Base-by-base conservation (phyloP, 1,284 basidiomycete genomes). In the Schizopora paradoxa region DNA sequence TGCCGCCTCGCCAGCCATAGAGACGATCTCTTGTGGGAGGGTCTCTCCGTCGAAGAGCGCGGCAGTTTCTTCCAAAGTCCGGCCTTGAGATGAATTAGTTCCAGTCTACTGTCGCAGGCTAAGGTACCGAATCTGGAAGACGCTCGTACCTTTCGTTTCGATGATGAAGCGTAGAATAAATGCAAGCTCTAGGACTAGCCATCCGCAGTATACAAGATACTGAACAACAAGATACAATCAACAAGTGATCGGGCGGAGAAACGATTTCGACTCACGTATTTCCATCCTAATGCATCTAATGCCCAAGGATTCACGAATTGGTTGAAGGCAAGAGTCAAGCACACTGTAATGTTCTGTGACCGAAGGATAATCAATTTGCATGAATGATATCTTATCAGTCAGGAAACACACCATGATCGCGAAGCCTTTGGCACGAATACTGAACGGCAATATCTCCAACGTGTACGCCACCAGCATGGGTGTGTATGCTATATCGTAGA, bases 281-380 rank as follows among this genome's bases (percentile, higher is more conserved):
- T 76, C 82, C 82, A 86, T 18, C 71, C 73, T 13, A 86, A 73
- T 1, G 70, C 70, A n/a, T 70, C 67, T 23, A 87, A 66, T 1
- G 82, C 82, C 66, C 80, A 75, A 3, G 84, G 82, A 59, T 86
- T 86, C 36, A 84, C 74, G 52, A 82, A 86, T 58, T 83, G 79
- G 58, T 85, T 87, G 68, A 86, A 81, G 0, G 76, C 74, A 21
- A 77, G 65, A 0, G 74, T 76, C 13, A 77, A 57, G 55, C 74
- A 76, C 13, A 81, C 68, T 5, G 69, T 68, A 38, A 82, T 60
- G 57, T 79, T 82, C 79, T 82, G 52, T 37, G 1, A 40, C 13
- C 46, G 39, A 45, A 33, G 39, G 27, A 16, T 6, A 18, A 41
- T n/a, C 13, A 27, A 36, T 7, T 19, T 47, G 13, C 21, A 25